Conservation (phyloP, 2,329 filamentous ascomycete species). For the Dothideomycetes sp. region DNA sequence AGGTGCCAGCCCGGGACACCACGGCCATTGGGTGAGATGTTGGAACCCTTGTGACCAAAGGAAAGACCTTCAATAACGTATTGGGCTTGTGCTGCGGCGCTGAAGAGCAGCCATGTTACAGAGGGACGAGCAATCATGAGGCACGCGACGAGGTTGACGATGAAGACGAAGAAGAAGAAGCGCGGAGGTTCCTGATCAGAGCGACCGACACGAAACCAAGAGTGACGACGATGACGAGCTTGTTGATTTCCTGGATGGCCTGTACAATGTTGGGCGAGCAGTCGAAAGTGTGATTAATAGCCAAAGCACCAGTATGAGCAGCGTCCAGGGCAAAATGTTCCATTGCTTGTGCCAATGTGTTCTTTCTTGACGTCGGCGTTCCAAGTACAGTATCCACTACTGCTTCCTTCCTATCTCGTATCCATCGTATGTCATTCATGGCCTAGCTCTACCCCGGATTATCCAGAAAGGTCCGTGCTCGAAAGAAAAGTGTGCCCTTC, state of each 20-base stretch:
- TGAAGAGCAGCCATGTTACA: slow-evolving; percentile 20
- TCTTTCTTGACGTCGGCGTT: too few relatives aligned
- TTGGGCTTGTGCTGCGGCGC: slow-evolving; percentile 20
- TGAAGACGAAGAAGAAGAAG: not conserved
- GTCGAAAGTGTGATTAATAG: slow-evolving; percentile 43
- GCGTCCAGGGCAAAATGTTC: slow-evolving; percentile 26
- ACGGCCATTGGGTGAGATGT: slow-evolving; percentile 55
- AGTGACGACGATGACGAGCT: slow-evolving; percentile 42
- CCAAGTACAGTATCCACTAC: too few relatives aligned
- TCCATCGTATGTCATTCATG: too few relatives aligned
- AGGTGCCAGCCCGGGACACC: slow-evolving; percentile 48
- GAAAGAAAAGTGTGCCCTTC: not conserved
- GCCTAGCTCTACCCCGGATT: not conserved
- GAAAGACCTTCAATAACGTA: slow-evolving; percentile 43
- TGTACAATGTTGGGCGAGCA: slow-evolving; percentile 40
- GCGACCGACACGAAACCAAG: slow-evolving; percentile 25
- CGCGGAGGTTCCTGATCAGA: slow-evolving; percentile 16
- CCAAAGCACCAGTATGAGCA: slow-evolving; percentile 26
- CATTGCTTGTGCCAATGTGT: too few relatives aligned
- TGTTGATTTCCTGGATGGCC: slow-evolving; percentile 43
- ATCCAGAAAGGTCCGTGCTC: too few relatives aligned
- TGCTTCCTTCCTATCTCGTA: too few relatives aligned
- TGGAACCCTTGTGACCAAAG: slow-evolving; percentile 61
- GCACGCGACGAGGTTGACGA: not conserved
- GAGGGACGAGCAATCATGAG: slow-evolving; percentile 12